These are phyloP conservation scores for Keithomyces neogunnii DNA, from an alignment of 2,329 filamentous ascomycete genomes.

Conservation along the genomic window DNA sequence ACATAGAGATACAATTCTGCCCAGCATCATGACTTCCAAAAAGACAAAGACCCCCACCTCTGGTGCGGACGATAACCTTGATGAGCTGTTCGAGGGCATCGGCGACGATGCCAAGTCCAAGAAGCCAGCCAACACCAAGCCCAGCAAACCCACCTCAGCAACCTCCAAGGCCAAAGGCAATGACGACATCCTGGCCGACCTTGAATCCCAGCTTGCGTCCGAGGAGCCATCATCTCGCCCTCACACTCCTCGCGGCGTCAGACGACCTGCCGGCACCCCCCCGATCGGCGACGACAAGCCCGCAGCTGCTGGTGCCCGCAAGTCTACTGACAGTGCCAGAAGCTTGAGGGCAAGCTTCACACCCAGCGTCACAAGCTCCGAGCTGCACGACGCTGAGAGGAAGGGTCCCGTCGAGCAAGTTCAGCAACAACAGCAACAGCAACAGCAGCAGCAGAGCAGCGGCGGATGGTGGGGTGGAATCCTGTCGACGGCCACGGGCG, in stretches of 20 bases:
- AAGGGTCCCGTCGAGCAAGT: slow-evolving; percentile 38
- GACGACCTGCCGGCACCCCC: slow-evolving; percentile 39
- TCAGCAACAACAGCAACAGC: slow-evolving; percentile 20
- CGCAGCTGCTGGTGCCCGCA: slow-evolving; percentile 38
- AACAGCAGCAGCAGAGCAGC: slow-evolving; percentile 28
- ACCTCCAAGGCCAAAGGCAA: slow-evolving; percentile 41
- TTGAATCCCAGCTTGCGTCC: slow-evolving; percentile 64
- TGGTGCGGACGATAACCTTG: slow-evolving; percentile 52
- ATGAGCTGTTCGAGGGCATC: slow-evolving; percentile 58
- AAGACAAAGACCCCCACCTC: slow-evolving; percentile 43
- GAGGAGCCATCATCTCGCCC: slow-evolving; percentile 67
- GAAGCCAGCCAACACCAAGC: slow-evolving; percentile 35
- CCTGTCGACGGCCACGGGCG: slow-evolving; percentile 74
- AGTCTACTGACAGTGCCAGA: slow-evolving; percentile 69
- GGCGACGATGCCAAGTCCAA: slow-evolving; percentile 42
- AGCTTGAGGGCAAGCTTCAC: slow-evolving; percentile 67
- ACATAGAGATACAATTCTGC: background rate
- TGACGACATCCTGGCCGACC: slow-evolving; percentile 77
- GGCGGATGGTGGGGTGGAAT: slow-evolving; percentile 88
- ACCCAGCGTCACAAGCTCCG: slow-evolving; percentile 56
- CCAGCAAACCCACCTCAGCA: slow-evolving; percentile 38
- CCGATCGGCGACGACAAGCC: slow-evolving; percentile 57
- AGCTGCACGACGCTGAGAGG: slow-evolving; percentile 50
- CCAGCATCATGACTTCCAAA: slow-evolving; percentile 47
- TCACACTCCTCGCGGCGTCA: slow-evolving; percentile 63